Percentiles rank a stretch among this genome's conserved stretches.
phyloP scores from a whole-genome alignment of 148 eudicot genomes.

The Chenopodium formosanum region DNA sequence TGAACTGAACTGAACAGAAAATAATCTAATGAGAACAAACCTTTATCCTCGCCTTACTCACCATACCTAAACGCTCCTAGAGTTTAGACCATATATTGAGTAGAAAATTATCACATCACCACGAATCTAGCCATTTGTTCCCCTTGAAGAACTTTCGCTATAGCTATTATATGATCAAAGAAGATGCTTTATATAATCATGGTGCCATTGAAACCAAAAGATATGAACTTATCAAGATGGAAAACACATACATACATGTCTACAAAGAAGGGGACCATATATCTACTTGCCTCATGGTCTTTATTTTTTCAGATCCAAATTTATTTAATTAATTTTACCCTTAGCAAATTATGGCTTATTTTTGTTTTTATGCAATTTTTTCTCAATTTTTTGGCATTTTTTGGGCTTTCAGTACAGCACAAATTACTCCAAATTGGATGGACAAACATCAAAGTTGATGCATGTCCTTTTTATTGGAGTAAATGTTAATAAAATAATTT shows the following conservation, averaged over 20 bases:
- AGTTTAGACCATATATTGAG: too few species aligned
- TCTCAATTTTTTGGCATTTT: not conserved
- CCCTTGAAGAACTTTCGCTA: not conserved
- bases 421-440: slow-evolving; percentile 12
- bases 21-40: too few species aligned
- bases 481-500: too few species aligned
- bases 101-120: too few species aligned
- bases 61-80: too few species aligned
- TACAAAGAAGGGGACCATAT: slow-evolving; percentile 10
- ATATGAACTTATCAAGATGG: not conserved
- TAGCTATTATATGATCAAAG: not conserved
- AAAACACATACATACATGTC: slow-evolving; percentile 1
- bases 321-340: not conserved
- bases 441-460: slow-evolving; percentile 22
- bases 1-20: too few species aligned
- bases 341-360: too few species aligned
- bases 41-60: too few species aligned
- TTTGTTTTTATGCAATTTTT: not conserved
- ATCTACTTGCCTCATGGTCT: slow-evolving; percentile 6
- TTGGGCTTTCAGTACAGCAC: not conserved
- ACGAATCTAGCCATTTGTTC: not conserved
- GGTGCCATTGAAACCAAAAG: not conserved
- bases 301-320: not conserved
- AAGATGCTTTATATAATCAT: not conserved
- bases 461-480: not conserved